Evolutionary conservation across 2,329 filamentous ascomycete genomes (phyloP).

Genomic region (Ceratocystis diversiconidia): DNA sequence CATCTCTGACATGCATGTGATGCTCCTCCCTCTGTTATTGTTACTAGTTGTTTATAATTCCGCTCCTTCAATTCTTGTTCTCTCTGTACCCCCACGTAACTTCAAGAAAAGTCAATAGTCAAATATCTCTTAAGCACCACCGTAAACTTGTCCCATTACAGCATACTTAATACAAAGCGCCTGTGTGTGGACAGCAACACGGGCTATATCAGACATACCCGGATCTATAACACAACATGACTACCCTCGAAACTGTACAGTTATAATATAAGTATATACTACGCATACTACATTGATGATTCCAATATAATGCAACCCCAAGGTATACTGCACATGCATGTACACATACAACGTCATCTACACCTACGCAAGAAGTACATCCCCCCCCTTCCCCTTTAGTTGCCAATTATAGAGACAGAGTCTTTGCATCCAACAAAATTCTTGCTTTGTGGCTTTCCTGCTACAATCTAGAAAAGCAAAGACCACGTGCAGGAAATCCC

Average conservation of each 20-base stretch:
- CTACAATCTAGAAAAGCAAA: not conserved
- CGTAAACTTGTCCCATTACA: not conserved
- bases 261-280: not conserved
- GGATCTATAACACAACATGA: not conserved
- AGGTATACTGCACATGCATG: not conserved
- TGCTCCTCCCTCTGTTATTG: not conserved
- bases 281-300: not conserved
- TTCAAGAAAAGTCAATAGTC: not conserved
- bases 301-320: not conserved
- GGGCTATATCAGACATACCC: not conserved
- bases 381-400: too few species aligned
- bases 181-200: not conserved
- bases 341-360: not conserved
- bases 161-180: not conserved
- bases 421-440: not conserved
- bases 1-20: not conserved
- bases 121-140: not conserved
- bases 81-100: not conserved
- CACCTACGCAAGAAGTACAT: not conserved
- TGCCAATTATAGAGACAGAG: not conserved
- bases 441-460: not conserved
- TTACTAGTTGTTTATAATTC: not conserved
- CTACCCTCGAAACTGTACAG: not conserved
- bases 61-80: not conserved
- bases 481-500: conserved; percentile 8